Conservation (phyloP, 306 rosid genomes). For the Acacia crassicarpa region DNA sequence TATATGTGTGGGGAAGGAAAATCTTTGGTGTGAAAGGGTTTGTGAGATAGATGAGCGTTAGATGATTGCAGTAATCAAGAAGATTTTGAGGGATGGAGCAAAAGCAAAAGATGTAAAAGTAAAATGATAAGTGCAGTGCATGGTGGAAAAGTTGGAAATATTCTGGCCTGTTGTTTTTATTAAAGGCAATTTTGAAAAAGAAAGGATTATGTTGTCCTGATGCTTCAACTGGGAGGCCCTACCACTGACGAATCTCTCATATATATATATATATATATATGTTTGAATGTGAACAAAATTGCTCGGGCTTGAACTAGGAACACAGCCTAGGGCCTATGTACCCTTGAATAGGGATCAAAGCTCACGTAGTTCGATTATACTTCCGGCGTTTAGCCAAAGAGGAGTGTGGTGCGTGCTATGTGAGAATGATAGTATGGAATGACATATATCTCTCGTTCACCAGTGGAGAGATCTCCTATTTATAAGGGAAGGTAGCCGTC, state of each 20-base stretch:
- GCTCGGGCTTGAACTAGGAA: too few relatives aligned
- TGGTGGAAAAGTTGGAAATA: not conserved
- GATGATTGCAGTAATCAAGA: not conserved
- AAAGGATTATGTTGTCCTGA: not conserved
- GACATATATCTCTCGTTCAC: too few relatives aligned
- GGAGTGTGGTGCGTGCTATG: too few relatives aligned
- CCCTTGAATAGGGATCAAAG: too few relatives aligned
- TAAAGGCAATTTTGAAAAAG: not conserved
- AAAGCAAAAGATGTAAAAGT: not conserved
- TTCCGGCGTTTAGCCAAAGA: too few relatives aligned
- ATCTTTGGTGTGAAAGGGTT: not conserved
- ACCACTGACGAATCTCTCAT: not conserved
- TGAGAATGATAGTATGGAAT: too few relatives aligned
- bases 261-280: too few relatives aligned
- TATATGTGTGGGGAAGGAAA: not conserved
- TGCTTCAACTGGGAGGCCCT: not conserved
- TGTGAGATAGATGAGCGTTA: not conserved
- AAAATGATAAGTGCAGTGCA: not conserved
- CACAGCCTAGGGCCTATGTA: too few relatives aligned
- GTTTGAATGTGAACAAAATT: too few relatives aligned
- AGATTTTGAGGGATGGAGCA: not conserved
- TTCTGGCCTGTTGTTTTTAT: not conserved
- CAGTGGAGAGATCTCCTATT: too few relatives aligned
- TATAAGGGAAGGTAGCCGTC: too few relatives aligned
- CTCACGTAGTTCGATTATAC: too few relatives aligned